These are phyloP conservation scores for Xylaria scruposa DNA, from an alignment of 495 filamentous ascomycete species.

Conservation along the genomic window DNA sequence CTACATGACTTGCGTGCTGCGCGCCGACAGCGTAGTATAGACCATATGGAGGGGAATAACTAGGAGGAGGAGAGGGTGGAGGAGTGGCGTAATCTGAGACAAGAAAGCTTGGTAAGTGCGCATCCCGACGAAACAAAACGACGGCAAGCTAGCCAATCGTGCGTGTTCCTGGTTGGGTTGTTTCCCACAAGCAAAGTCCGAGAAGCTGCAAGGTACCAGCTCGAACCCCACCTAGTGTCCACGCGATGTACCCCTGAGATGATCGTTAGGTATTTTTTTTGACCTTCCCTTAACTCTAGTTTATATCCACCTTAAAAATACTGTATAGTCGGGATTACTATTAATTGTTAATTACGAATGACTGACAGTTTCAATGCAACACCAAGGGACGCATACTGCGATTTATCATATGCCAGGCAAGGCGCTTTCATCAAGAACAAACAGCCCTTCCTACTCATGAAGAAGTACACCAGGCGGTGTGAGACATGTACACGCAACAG, in stretches of 20 bases:
- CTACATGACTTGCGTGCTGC: conserved; percentile 3
- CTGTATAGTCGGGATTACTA: not conserved
- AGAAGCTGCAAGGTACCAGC: conserved; percentile 7
- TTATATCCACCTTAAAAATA: not conserved
- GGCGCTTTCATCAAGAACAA: too few species aligned
- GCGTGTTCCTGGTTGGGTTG: not conserved
- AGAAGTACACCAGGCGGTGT: conserved; percentile 6
- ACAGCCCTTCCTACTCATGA: too few species aligned
- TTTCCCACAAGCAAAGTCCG: not conserved
- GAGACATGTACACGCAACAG: not conserved
- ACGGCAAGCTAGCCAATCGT: not conserved
- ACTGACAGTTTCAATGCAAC: not conserved
- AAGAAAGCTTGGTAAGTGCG: not conserved
- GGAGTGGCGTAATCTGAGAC: conserved; percentile 22
- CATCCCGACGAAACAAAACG: conserved; percentile 17
- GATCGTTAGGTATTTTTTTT: not conserved
- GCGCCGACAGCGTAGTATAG: not conserved
- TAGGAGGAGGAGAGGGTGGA: conserved; percentile 3
- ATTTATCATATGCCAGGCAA: not conserved
- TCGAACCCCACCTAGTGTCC: not conserved
- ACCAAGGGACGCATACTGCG: not conserved
- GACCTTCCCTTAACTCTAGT: not conserved
- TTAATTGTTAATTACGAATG: not conserved
- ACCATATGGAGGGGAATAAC: not conserved
- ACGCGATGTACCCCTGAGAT: conserved; percentile 9